Conservation (phyloP, 768 basidiomycete genomes). For the Tricholoma matsutake region DNA sequence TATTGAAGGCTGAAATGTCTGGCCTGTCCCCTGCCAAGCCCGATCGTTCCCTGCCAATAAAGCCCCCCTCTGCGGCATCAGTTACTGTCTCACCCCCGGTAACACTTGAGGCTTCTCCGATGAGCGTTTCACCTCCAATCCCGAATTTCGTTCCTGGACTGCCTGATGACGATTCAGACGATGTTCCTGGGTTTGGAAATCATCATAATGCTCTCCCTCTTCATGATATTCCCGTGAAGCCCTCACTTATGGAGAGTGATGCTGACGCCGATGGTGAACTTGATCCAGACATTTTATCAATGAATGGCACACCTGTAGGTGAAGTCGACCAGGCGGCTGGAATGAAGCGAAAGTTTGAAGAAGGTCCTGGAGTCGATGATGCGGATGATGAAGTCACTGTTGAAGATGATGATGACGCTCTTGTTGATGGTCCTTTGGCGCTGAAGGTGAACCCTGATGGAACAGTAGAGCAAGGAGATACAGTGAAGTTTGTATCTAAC, state of each 20-base stretch:
- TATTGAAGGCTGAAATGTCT: conserved; percentile 86
- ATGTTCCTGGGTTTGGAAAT: conserved; percentile 38
- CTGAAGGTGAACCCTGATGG: conserved; percentile 87
- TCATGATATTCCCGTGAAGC: not conserved
- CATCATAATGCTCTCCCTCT: conserved; percentile 14
- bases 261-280: conserved; percentile 30
- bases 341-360: conserved; percentile 48
- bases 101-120: conserved; percentile 29
- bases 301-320: conserved; percentile 15
- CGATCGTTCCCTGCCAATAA: conserved; percentile 36
- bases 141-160: conserved; percentile 1
- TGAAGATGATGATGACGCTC: conserved; percentile 52
- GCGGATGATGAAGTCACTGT: conserved; percentile 46
- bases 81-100: conserved; percentile 21
- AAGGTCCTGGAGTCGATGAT: conserved; percentile 39
- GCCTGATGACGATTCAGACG: conserved; percentile 24
- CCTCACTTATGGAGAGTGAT: conserved; percentile 16
- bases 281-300: conserved; percentile 25
- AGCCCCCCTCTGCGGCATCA: conserved; percentile 28
- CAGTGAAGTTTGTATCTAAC: conserved; percentile 66
- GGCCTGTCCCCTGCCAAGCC: conserved; percentile 49
- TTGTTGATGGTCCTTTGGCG: conserved; percentile 39
- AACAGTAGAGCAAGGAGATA: conserved; percentile 91
- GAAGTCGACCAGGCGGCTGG: conserved; percentile 20
- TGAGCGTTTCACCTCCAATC: conserved; percentile 20